Percentiles rank a stretch among this genome's conserved stretches.
phyloP scores from a whole-genome alignment of 192 early-diverging fungal genomes.

The Backusella macrospora region DNA sequence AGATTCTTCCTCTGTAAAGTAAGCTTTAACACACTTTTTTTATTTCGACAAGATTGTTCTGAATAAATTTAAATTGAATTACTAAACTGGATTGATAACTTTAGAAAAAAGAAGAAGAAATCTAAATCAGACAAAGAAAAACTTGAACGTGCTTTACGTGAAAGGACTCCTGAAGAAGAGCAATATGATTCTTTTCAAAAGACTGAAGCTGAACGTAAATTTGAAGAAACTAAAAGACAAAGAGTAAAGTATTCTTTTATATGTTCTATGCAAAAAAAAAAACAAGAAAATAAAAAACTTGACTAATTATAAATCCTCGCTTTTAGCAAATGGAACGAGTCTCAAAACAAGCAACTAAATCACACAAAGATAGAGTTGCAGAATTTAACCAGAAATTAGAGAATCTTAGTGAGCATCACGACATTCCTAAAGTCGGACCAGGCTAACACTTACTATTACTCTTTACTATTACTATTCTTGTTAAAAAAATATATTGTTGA shows the following conservation, averaged over 20 bases:
- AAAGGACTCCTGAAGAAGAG: conserved; percentile 33
- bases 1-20: conserved; percentile 56
- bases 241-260: conserved; percentile 52
- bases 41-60: background rate
- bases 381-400: conserved; percentile 78
- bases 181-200: conserved; percentile 49
- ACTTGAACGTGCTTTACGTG: conserved; percentile 33
- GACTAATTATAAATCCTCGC: background rate
- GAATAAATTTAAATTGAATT: background rate
- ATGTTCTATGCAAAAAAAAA: no score
- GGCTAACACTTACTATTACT: conserved; percentile 57
- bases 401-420: conserved; percentile 77
- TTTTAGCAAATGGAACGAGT: conserved; percentile 70
- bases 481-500: background rate
- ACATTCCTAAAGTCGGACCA: conserved; percentile 82
- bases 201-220: conserved; percentile 72
- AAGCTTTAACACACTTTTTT: conserved; percentile 20
- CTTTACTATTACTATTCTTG: background rate
- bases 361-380: conserved; percentile 77
- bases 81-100: background rate
- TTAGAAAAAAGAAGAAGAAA: conserved; percentile 65
- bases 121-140: conserved; percentile 53
- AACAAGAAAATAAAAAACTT: background rate
- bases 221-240: conserved; percentile 67
- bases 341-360: conserved; percentile 62